Evolutionary conservation across 169 alveolate species (phyloP).

Genomic region (Toxoplasma gondii): DNA sequence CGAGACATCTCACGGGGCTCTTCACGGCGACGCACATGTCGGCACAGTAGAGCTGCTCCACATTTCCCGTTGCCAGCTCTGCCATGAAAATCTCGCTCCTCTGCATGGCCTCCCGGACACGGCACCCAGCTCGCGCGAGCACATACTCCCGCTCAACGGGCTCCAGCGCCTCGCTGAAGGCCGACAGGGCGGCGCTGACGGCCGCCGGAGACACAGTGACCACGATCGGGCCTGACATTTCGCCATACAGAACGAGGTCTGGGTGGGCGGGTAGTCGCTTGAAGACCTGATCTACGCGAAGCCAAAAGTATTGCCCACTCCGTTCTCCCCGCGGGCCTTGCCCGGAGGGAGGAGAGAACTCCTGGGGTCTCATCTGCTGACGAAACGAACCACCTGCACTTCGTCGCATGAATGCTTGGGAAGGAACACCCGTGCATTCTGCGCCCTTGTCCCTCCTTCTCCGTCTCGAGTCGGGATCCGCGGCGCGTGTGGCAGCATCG

Average conservation of each 20-base stretch:
- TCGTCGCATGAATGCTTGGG: no score
- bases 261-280: background rate
- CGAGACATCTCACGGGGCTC: background rate
- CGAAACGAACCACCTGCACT: no score
- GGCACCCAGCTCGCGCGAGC: background rate
- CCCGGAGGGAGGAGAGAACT: background rate
- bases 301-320: background rate
- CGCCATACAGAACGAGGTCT: constrained; percentile 7
- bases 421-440: no score
- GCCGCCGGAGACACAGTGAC: background rate
- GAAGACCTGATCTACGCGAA: constrained; percentile 9
- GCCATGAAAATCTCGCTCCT: constrained; percentile 2
- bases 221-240: background rate
- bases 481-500: no score
- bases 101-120: background rate
- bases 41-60: background rate
- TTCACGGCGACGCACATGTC: background rate
- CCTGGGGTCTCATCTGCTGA: no score
- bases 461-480: no score
- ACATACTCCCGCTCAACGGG: constrained; percentile 1
- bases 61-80: background rate
- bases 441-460: no score
- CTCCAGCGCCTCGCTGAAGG: background rate
- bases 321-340: no score
- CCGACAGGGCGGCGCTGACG: background rate